Evolutionary conservation across 164 flowering plant species (phyloP).

Genomic region (Piper betle): DNA sequence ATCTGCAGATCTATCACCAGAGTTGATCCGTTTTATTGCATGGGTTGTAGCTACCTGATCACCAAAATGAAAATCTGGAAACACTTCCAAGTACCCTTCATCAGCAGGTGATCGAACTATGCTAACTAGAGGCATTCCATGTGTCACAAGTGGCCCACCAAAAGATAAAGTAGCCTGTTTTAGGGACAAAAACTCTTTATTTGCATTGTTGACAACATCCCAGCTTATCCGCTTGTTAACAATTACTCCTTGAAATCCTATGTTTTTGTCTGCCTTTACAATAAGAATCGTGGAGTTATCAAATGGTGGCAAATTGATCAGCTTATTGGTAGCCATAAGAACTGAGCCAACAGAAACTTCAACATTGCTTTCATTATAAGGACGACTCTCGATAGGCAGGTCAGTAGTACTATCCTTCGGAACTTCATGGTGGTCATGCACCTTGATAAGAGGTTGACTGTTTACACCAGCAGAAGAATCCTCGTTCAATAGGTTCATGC

Average conservation of each 20-base stretch:
- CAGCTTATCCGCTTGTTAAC: constrained; percentile 66
- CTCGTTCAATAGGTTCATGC: constrained; percentile 9
- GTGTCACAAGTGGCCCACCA: constrained; percentile 64
- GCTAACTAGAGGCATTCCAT: constrained; percentile 53
- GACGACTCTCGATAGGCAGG: constrained; percentile 4
- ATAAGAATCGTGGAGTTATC: constrained; percentile 53
- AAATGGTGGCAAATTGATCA: constrained; percentile 42
- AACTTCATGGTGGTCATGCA: constrained; percentile 25
- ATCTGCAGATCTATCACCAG: constrained; percentile 27
- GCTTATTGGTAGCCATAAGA: constrained; percentile 62
- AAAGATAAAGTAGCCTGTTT: constrained; percentile 62
- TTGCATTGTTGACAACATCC: constrained; percentile 40
- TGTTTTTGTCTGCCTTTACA: constrained; percentile 40
- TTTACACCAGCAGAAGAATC: constrained; percentile 5
- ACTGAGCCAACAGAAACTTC: constrained; percentile 41
- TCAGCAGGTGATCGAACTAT: constrained; percentile 22
- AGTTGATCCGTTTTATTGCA: constrained; percentile 30
- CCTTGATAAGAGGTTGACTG: constrained; percentile 7
- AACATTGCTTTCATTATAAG: constrained; percentile 9
- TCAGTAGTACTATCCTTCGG: constrained; percentile 17
- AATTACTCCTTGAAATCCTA: constrained; percentile 69
- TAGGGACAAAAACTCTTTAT: constrained; percentile 27
- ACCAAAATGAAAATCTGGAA: constrained; percentile 49
- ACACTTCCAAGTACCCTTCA: constrained; percentile 27
- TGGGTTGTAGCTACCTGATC: constrained; percentile 37